phyloP scores from a whole-genome alignment of 2,329 filamentous ascomycete species.

The Penicillium sumatraense region DNA sequence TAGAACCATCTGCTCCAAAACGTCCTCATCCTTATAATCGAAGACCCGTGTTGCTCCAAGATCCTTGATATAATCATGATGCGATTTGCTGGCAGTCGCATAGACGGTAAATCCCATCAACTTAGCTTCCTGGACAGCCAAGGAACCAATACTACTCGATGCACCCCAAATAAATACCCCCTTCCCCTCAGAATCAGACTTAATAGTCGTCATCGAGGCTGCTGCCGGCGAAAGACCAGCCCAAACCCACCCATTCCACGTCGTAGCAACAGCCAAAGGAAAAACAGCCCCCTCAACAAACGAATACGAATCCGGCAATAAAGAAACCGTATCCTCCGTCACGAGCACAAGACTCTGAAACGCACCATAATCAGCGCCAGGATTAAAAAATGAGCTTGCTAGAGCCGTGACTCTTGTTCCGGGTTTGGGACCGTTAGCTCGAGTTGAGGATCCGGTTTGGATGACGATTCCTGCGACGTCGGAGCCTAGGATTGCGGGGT shows the following conservation, averaged over 20 bases:
- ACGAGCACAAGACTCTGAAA: conserved; percentile 15
- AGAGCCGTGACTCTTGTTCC: conserved; percentile 13
- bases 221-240: conserved; percentile 2
- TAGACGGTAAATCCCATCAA: conserved; percentile 13
- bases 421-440: neutral
- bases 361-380: conserved; percentile 21
- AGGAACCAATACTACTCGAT: conserved; percentile 14
- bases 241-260: conserved; percentile 16
- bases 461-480: conserved; percentile 36
- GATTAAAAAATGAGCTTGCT: conserved; percentile 28
- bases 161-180: conserved; percentile 22
- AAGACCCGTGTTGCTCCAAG: conserved; percentile 46
- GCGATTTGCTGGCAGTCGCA: conserved; percentile 12
- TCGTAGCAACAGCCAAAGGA: conserved; percentile 8
- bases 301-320: conserved; percentile 13
- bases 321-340: conserved; percentile 12
- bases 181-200: conserved; percentile 10
- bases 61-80: conserved; percentile 34
- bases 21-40: conserved; percentile 42
- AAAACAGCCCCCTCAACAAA: conserved; percentile 15
- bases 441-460: neutral
- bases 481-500: conserved; percentile 29
- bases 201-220: neutral
- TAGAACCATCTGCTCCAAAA: conserved; percentile 6
- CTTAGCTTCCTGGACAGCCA: conserved; percentile 13